phyloP scores from a whole-genome alignment of 352 stramenopile species.

The Phytopythium montanum region DNA sequence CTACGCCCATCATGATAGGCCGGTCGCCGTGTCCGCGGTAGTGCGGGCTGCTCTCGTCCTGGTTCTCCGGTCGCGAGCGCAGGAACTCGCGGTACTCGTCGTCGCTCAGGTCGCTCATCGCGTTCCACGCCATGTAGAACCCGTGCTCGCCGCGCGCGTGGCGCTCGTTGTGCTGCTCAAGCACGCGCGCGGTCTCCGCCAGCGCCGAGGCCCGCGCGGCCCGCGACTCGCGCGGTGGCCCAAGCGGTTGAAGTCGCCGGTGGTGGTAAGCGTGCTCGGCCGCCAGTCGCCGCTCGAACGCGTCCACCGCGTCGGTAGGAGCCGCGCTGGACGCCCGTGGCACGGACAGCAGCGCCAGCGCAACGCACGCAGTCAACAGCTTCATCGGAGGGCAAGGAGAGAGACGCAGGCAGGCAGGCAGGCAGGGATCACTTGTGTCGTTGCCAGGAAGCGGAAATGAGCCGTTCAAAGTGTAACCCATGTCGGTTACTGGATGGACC shows the following conservation, averaged over 20 bases:
- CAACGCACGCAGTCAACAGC: background rate
- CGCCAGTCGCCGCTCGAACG: constrained; percentile 21
- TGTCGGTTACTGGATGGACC: background rate
- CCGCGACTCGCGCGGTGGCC: constrained; percentile 41
- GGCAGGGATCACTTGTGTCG: background rate
- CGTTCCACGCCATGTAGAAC: constrained; percentile 62
- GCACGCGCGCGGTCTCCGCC: constrained; percentile 28
- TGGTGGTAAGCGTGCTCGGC: constrained; percentile 12
- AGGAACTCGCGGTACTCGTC: constrained; percentile 66
- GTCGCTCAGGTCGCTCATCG: constrained; percentile 62
- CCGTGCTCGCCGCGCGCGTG: constrained; percentile 21
- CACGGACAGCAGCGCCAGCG: background rate
- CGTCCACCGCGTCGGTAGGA: constrained; percentile 1
- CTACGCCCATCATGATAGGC: background rate
- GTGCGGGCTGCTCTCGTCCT: constrained; percentile 11
- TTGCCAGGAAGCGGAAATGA: background rate
- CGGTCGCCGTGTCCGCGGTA: constrained; percentile 6
- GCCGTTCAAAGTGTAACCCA: background rate
- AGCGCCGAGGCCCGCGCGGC: constrained; percentile 40
- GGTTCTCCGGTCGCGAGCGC: constrained; percentile 32
- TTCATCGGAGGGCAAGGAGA: background rate
- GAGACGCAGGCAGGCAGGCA: background rate
- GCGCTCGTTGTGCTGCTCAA: constrained; percentile 30
- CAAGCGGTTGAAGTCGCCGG: constrained; percentile 23
- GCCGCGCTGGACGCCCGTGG: background rate